Percentiles rank a stretch among this genome's conserved stretches.
Conservation (phyloP, 441 rosid genomes). For the Macaranga tanarius region DNA sequence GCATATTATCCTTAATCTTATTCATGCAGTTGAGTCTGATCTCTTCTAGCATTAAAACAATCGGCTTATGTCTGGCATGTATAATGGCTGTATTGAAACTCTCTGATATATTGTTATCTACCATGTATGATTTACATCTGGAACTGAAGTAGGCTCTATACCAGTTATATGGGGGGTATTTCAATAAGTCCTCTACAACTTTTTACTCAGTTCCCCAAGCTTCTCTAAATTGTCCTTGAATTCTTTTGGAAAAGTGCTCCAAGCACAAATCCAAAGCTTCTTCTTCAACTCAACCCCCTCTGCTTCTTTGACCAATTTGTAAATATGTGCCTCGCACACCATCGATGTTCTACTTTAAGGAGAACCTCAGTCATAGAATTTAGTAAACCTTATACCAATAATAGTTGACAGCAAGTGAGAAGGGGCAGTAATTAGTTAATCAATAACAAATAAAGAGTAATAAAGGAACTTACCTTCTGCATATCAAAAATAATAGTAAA, state of each 20-base stretch:
- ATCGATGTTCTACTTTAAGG: not conserved
- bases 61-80: not conserved
- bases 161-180: not conserved
- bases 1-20: not conserved
- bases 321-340: no score
- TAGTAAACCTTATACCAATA: not conserved
- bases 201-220: not conserved
- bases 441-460: no score
- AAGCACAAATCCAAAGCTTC: no score
- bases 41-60: not conserved
- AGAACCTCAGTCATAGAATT: not conserved
- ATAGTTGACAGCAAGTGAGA: not conserved
- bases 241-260: no score
- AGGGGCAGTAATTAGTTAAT: no score
- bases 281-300: no score
- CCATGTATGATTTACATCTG: not conserved
- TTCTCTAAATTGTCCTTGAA: no score
- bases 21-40: not conserved
- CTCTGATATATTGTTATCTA: not conserved
- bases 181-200: not conserved
- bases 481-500: no score
- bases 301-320: no score
- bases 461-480: no score
- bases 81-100: not conserved
- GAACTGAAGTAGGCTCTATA: not conserved